Evolutionary conservation across 2,329 filamentous ascomycete genomes (phyloP).

Genomic region (Botryotinia convoluta): DNA sequence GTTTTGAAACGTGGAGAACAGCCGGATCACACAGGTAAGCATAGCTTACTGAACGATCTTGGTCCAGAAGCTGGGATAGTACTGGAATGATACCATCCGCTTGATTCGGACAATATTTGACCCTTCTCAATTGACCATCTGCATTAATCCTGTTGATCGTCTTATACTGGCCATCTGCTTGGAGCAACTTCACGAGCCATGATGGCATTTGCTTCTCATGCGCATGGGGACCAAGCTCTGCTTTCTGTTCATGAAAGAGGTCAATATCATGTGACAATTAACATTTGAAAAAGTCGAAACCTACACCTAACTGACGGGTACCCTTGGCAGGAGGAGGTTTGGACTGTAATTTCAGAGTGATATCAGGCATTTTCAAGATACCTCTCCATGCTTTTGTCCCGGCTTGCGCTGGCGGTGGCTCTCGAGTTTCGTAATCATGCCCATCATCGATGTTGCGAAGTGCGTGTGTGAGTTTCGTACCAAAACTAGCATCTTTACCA

Average conservation of each 20-base stretch:
- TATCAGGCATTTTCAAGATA: slow-evolving; percentile 37
- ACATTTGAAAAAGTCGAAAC: slow-evolving; percentile 22
- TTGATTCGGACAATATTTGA: slow-evolving; percentile 47
- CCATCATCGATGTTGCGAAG: slow-evolving; percentile 30
- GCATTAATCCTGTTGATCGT: slow-evolving; percentile 49
- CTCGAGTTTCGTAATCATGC: slow-evolving; percentile 11
- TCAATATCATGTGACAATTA: slow-evolving; percentile 25
- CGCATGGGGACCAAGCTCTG: slow-evolving; percentile 68
- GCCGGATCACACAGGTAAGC: slow-evolving; percentile 78
- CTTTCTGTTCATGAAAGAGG: slow-evolving; percentile 40
- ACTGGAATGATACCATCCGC: slow-evolving; percentile 57
- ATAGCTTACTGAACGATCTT: slow-evolving; percentile 61
- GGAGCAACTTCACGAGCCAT: slow-evolving; percentile 62
- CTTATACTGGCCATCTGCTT: slow-evolving; percentile 54
- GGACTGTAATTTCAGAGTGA: slow-evolving; percentile 18
- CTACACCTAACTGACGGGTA: slow-evolving; percentile 38
- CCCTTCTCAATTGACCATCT: slow-evolving; percentile 44
- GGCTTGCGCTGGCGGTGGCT: slow-evolving; percentile 24
- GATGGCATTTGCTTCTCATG: slow-evolving; percentile 72
- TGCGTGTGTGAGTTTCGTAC: slow-evolving; percentile 18
- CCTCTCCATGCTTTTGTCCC: slow-evolving; percentile 36
- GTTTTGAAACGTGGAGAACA: slow-evolving; percentile 77
- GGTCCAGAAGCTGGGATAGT: slow-evolving; percentile 60
- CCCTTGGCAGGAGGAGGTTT: slow-evolving; percentile 15
- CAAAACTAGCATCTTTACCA: slow-evolving; percentile 21